Conservation (phyloP, 163 green algal species). For the Chlamydomonas reinhardtii region DNA sequence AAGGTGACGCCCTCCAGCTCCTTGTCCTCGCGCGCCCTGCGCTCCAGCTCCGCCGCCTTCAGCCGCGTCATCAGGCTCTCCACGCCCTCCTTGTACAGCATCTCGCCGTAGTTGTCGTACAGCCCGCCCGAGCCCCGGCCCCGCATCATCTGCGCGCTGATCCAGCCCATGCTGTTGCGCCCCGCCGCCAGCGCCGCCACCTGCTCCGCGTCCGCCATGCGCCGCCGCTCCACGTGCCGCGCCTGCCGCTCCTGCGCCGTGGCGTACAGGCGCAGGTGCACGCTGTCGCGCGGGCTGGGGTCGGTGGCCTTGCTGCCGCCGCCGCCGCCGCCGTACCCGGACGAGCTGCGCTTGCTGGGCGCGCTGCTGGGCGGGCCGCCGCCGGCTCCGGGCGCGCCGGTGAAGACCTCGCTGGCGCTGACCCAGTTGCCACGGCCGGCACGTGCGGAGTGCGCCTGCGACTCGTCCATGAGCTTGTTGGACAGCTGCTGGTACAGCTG, state of each 20-base stretch:
- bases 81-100: constrained; percentile 85
- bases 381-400: not conserved
- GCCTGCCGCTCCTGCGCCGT: constrained; percentile 49
- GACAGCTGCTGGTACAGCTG: constrained; percentile 58
- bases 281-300: constrained; percentile 35
- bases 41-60: constrained; percentile 46
- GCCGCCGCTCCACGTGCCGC: constrained; percentile 52
- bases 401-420: constrained; percentile 26
- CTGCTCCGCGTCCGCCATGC: constrained; percentile 46
- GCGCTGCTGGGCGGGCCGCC: not conserved
- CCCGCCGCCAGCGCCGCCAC: constrained; percentile 24
- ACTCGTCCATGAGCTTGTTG: constrained; percentile 57
- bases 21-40: constrained; percentile 41
- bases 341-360: constrained; percentile 35
- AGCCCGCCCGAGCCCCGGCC: constrained; percentile 59
- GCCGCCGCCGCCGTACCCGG: not conserved
- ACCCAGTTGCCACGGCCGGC: constrained; percentile 30
- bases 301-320: not conserved
- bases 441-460: not conserved
- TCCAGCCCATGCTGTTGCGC: constrained; percentile 66
- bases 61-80: constrained; percentile 61
- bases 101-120: constrained; percentile 83
- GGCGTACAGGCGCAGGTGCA: constrained; percentile 62
- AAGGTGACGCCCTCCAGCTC: constrained; percentile 73
- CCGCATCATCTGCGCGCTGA: constrained; percentile 79